Evolutionary conservation across 805 yeast species (phyloP).

Genomic region (Wickerhamiella cacticola): DNA sequence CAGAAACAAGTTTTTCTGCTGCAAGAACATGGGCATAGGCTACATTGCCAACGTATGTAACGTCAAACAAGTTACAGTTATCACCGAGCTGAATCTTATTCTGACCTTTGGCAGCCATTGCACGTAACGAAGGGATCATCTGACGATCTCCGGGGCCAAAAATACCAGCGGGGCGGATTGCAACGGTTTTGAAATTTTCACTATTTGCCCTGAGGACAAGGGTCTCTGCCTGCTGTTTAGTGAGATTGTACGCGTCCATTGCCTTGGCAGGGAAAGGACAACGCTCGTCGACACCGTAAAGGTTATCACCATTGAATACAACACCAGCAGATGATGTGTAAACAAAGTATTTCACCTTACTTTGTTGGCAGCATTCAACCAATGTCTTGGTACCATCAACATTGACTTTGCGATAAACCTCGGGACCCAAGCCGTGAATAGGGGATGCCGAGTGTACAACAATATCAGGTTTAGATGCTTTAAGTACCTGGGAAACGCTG

Average conservation of each 20-base stretch:
- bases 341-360: conserved; percentile 52
- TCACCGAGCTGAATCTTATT: conserved; percentile 90
- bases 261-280: conserved; percentile 87
- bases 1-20: conserved; percentile 50
- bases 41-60: conserved; percentile 97
- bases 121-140: conserved; percentile 81
- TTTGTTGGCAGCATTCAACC: conserved; percentile 46
- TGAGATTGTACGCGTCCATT: conserved; percentile 94
- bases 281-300: conserved; percentile 82
- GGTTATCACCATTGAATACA: conserved; percentile 86
- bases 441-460: conserved; percentile 97
- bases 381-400: conserved; percentile 78
- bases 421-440: conserved; percentile 74
- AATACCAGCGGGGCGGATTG: conserved; percentile 93
- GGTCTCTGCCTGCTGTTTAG: conserved; percentile 83
- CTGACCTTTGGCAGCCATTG: conserved; percentile 72
- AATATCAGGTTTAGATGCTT: conserved; percentile 48
- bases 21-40: conserved; percentile 95
- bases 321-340: conserved; percentile 98
- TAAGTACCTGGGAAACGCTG: conserved; percentile 56
- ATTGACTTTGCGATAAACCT: conserved; percentile 77
- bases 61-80: conserved; percentile 85
- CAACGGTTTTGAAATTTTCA: conserved; percentile 57
- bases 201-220: conserved; percentile 66
- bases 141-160: conserved; percentile 99